These are phyloP conservation scores for Sclerotinia sclerotiorum DNA, from an alignment of 2,329 filamentous ascomycete genomes.

Conservation along the genomic window DNA sequence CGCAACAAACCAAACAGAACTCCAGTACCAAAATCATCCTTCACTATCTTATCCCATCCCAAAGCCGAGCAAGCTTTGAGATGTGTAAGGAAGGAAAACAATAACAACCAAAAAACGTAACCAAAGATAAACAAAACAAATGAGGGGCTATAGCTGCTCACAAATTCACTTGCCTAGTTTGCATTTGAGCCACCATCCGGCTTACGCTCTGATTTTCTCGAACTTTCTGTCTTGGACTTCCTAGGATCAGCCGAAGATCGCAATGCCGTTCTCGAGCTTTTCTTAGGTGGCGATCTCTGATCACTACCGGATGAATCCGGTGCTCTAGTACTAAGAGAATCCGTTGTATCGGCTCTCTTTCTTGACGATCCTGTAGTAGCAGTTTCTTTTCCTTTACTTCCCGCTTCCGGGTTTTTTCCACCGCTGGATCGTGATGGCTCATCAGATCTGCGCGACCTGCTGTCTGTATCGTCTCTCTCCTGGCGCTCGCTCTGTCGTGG, in stretches of 20 bases:
- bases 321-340: neutral
- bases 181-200: neutral
- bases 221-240: neutral
- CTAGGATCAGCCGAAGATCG: neutral
- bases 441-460: too few species aligned
- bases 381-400: neutral
- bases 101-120: neutral
- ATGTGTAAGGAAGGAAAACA: too few species aligned
- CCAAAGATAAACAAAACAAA: too few species aligned
- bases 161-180: neutral
- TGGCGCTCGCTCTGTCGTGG: neutral
- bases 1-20: neutral
- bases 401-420: neutral
- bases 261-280: neutral
- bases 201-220: too few species aligned
- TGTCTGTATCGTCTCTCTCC: neutral
- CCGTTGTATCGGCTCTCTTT: neutral
- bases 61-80: rapidly evolving
- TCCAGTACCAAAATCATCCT: neutral
- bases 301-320: neutral
- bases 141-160: too few species aligned
- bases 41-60: rapidly evolving
- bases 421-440: neutral
- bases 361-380: neutral
- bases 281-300: neutral